A percentile compares a stretch with the other conserved stretches of the same genome.
Conservation (phyloP, 1,139 yeast genomes). For the Trichomonascaceae sp. region DNA sequence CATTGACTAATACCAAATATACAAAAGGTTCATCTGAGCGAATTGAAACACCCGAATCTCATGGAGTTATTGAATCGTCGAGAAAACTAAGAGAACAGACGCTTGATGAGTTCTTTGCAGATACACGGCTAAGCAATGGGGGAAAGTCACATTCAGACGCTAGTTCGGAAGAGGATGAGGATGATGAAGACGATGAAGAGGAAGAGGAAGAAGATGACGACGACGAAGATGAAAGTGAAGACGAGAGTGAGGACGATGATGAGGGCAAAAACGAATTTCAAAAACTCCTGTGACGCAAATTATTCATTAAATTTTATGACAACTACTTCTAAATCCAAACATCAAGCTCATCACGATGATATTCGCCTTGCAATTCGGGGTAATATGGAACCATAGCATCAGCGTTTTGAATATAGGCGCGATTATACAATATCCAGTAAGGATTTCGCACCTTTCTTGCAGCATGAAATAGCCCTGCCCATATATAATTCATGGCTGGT, state of each 20-base stretch:
- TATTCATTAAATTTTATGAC: conserved; percentile 3
- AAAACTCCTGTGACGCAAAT: conserved; percentile 9
- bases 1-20: conserved; percentile 8
- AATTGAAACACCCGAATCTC: conserved; percentile 5
- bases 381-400: conserved; percentile 80
- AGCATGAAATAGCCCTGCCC: conserved; percentile 92
- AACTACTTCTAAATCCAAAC: conserved; percentile 30
- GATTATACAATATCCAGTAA: conserved; percentile 81
- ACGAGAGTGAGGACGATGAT: conserved; percentile 9
- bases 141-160: conserved; percentile 16
- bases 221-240: conserved; percentile 15
- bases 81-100: conserved; percentile 58
- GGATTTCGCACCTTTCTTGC: conserved; percentile 80
- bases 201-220: conserved; percentile 25
- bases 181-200: conserved; percentile 22
- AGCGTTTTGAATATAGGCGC: conserved; percentile 64
- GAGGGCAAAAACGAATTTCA: conserved; percentile 18
- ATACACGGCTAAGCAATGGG: conserved; percentile 27
- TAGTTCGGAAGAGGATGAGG: conserved; percentile 20
- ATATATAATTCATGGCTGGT: conserved; percentile 61
- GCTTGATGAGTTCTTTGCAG: conserved; percentile 79
- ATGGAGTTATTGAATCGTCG: conserved; percentile 4
- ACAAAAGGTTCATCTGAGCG: not conserved
- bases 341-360: conserved; percentile 38
- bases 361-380: conserved; percentile 45